Base-by-base conservation (phyloP, 352 stramenopile genomes). In the Globisporangium mamillatum region DNA sequence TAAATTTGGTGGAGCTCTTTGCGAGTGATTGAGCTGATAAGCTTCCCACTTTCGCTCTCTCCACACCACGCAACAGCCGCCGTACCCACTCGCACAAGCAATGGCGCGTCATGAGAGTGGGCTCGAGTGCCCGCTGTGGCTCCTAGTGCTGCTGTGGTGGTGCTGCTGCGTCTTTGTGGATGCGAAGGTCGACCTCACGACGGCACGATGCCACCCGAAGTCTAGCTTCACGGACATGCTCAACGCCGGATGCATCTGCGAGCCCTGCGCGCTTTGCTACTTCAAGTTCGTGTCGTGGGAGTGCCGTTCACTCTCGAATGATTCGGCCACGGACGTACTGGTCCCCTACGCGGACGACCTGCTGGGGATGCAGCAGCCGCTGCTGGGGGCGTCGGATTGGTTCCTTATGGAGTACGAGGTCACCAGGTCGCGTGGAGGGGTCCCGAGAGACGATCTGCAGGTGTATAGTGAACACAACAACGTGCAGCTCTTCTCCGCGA, bases 351-450 rank as follows among this genome's bases (percentile, higher is more conserved):
- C 48, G 6, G 56, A 64, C 24, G 34, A 67, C 4, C 48, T 65
- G 9, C 25, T 69, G 18, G 27, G 59, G 18, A 62, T 74, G 27
- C 22, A 64, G 52, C 76, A 80, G 61, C 74, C 76, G n/a, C 50
- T 65, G 63, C 63, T 80, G 14, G 53, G 24, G 9, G 65, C 66
- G 0, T 25, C 34, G 9, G 68, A 72, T 52, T 81, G 75, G 75
- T 78, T 81, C 20, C 70, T 81, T 16, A 77, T 62, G 0, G 59
- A 71, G 12, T 56, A 66, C 10, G 75, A 81, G 64, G 22, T 81
- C 55, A 79, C 67, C 8, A 57, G 24, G 2, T 62, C 75, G 6
- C 73, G 75, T 24, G 68, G 63, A 4, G 72, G 72, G 53, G 61
- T 77, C 27, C 56, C 64, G 22, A 70, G 75, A 24, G 44, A 38